Evolutionary conservation across 192 early-diverging fungal genomes (phyloP), one percentile per base, ranked within the genome.

Genomic region (Linnemannia exigua): DNA sequence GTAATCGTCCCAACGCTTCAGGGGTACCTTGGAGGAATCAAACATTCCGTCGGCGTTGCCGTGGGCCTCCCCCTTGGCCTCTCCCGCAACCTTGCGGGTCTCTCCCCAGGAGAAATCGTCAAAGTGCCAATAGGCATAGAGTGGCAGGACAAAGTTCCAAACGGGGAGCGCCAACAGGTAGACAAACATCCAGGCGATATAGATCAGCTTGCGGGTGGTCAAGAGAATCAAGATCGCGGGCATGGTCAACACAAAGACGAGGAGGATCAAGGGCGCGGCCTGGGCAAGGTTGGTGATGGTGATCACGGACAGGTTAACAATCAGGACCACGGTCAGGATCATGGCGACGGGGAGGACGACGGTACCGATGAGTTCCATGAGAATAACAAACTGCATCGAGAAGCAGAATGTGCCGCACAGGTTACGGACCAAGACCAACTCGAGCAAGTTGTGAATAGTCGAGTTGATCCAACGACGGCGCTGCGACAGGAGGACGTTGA

Each of bases 391-490:
- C 90, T 96, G 95, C 93, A 94, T 99, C 50, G 96, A 97, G 84
- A 99, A 96, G 79, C 98, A 99, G 88, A 99, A 99, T 0, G 96
- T 98, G 36, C 98, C 98, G 89, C 98, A 99, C 69, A 99, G 89
- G 86, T 98, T 96, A 66, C 95, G 92, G 44, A 99, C 97, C 41
- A 96, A 94, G 28, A 99, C 94, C 82, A 99, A 87, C 87, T 98
- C 97, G 72, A 98, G 79, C 75, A 99, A 89, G 81, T 99, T 99
- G 85, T 99, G 97, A 76, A 99, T 96, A 3, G 98, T 99, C 44
- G 95, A 96, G 87, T 99, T 99, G 89, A 99, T 99, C 98, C 98
- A 99, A 28, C 98, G 94, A 74, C 98, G 93, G 48, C 98, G 90
- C 82, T 99, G 98, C 46, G 95, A 96, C 50, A 99, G 88, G 71